Percentiles rank a stretch among this genome's conserved stretches.
phyloP scores from a whole-genome alignment of 1,284 basidiomycete species.

The Malassezia yamatoensis region DNA sequence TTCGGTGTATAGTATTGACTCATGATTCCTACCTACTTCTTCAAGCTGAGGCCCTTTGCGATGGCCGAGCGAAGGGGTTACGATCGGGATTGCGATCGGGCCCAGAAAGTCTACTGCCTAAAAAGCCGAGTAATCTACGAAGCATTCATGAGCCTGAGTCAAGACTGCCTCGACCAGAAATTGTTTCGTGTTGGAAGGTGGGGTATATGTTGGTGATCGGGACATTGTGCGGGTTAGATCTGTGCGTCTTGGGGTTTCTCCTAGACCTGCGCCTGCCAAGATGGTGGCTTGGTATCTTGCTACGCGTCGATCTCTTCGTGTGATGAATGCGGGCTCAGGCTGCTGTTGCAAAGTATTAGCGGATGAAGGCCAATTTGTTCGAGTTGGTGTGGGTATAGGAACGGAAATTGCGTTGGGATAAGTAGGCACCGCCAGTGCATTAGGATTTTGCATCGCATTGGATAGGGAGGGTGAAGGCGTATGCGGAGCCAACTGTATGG shows the following conservation, averaged over 20 bases:
- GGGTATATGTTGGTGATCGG: neutral
- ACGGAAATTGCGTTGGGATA: too few relatives aligned
- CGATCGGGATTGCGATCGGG: conserved; percentile 1
- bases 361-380: too few relatives aligned
- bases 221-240: neutral
- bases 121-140: conserved; percentile 13
- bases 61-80: too few relatives aligned
- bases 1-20: neutral
- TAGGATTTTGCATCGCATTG: too few relatives aligned
- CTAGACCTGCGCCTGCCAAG: neutral
- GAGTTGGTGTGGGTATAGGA: too few relatives aligned
- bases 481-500: too few relatives aligned
- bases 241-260: neutral
- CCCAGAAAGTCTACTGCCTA: neutral
- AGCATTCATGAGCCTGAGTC: neutral
- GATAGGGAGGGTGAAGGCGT: too few relatives aligned
- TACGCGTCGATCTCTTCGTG: neutral
- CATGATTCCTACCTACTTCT: too few relatives aligned
- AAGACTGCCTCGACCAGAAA: conserved; percentile 1
- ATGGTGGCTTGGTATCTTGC: conserved; percentile 12
- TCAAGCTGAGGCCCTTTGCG: too few relatives aligned
- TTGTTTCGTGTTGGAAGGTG: neutral
- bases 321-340: neutral
- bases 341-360: too few relatives aligned
- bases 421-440: too few relatives aligned